Evolutionary conservation across 805 yeast genomes (phyloP), one percentile per base, ranked within the genome.

Genomic region (Candida argentea): DNA sequence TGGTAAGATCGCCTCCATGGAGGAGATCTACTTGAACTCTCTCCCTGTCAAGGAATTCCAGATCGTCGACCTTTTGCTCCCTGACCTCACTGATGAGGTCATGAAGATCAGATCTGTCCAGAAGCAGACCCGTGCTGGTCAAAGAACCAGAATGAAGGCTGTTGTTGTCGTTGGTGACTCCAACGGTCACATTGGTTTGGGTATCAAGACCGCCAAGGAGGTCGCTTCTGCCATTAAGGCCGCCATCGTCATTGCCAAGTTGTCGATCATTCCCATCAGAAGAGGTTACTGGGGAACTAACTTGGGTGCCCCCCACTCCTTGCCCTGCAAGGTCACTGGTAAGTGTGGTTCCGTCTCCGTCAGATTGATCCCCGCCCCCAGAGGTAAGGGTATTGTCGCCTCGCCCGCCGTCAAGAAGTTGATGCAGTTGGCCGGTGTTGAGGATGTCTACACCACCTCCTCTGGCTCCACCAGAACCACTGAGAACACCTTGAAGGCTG

Each of bases 251-350:
- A 86, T 91, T 63, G 98, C 98, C 67, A 91, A 91, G 78, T 79
- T 91, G 61, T 81, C 95, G 51, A 81, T 91, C 70, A 86, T 91
- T 65, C 98, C 98, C 65, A 89, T 91, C 75, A 89, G 98, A 81
- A 86, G 98, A 80, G 98, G 98, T 76, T 91, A 91, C 91, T 91
- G 98, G 98, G 98, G 98, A 73, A 70, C 94, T 67, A 85, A 86
- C 78, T 83, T 91, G 70, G 98, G 98, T 80, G 81, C 83, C 69
- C 98, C 98, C 62, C 98, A 91, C 82, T 83, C 98, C 50, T 80
- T 89, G 62, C 89, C 95, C 58, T 69, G 79, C 71, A 91, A 91
- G 86, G 85, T 87, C 65, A 81, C 97, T 50, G 98, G 98, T 75
- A 91, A 89, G 86, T 91, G 97, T 76, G 98, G 98, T 80, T 89